phyloP scores from a whole-genome alignment of 2,329 filamentous ascomycete species.

The Thelonectria rubi region DNA sequence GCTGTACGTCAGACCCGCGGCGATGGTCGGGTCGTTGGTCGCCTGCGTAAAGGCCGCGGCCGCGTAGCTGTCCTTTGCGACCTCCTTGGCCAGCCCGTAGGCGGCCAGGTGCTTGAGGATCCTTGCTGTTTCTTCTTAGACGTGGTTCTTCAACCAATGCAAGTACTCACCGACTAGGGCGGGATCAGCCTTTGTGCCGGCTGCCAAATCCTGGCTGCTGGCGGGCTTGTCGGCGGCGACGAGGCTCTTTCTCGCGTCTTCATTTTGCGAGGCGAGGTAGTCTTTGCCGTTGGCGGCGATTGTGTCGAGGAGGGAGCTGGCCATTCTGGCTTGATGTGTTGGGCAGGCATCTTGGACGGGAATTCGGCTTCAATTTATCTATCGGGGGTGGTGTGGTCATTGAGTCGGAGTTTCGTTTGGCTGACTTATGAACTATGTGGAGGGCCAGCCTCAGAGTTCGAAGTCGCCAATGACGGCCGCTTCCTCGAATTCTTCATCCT shows the following conservation, averaged over 20 bases:
- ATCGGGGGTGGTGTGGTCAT: too few relatives aligned
- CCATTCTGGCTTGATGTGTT: slow-evolving; percentile 3
- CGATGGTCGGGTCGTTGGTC: slow-evolving; percentile 28
- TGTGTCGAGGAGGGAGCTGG: slow-evolving; percentile 11
- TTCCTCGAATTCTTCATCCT: too few relatives aligned
- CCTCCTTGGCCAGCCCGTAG: slow-evolving; percentile 24
- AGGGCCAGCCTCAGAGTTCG: too few relatives aligned
- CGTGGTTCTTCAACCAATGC: too few relatives aligned
- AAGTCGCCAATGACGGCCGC: too few relatives aligned
- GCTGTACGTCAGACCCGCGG: slow-evolving; percentile 28
- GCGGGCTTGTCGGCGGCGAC: slow-evolving; percentile 22
- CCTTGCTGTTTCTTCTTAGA: slow-evolving; percentile 12
- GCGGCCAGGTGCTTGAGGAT: slow-evolving; percentile 23
- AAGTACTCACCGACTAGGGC: slow-evolving; percentile 20
- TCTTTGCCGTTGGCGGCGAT: slow-evolving; percentile 21
- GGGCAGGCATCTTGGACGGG: too few relatives aligned
- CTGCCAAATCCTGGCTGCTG: slow-evolving; percentile 18
- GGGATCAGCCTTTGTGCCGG: slow-evolving; percentile 22
- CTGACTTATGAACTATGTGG: too few relatives aligned
- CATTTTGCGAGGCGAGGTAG: slow-evolving; percentile 17
- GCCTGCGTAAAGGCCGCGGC: slow-evolving; percentile 20
- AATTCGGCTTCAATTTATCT: too few relatives aligned
- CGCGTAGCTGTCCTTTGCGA: slow-evolving; percentile 13
- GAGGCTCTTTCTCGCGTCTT: slow-evolving; percentile 16
- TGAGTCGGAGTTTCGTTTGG: too few relatives aligned